A percentile compares a stretch with the other conserved stretches of the same genome.
These are phyloP conservation scores for Saprolegnia parasitica DNA, from an alignment of 352 stramenopile species.

Conservation along the genomic window DNA sequence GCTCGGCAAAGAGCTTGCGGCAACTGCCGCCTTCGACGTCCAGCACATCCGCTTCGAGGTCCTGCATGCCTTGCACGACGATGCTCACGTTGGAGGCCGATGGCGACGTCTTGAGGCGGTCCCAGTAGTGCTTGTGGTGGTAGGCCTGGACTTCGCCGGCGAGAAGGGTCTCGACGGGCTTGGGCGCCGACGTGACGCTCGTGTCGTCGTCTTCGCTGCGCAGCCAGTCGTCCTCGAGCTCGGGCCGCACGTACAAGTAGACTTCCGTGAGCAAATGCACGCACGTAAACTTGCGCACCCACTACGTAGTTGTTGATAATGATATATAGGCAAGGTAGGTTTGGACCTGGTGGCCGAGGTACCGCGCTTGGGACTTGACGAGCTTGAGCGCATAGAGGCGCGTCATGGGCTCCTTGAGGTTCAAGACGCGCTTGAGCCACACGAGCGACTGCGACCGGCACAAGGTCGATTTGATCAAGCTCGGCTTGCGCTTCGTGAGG, in stretches of 20 bases:
- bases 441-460: conserved; percentile 66
- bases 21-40: conserved; percentile 56
- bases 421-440: conserved; percentile 28
- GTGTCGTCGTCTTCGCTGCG: conserved; percentile 75
- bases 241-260: conserved; percentile 68
- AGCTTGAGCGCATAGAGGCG: conserved; percentile 77
- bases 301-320: conserved; percentile 43
- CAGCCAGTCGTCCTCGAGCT: conserved; percentile 78
- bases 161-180: conserved; percentile 68
- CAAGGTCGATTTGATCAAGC: conserved; percentile 77
- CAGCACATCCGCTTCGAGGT: conserved; percentile 53
- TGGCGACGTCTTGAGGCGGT: conserved; percentile 25
- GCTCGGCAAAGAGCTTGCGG: conserved; percentile 56
- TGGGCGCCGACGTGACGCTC: conserved; percentile 58
- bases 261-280: conserved; percentile 70
- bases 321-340: conserved; percentile 18
- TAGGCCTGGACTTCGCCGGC: conserved; percentile 84
- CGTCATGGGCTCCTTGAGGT: conserved; percentile 54
- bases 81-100: conserved; percentile 11
- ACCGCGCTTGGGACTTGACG: conserved; percentile 81
- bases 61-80: conserved; percentile 31
- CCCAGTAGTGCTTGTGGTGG: conserved; percentile 82
- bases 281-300: conserved; percentile 82
- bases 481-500: conserved; percentile 79
- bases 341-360: conserved; percentile 66